Percentiles rank a stretch among this genome's conserved stretches.
Conservation (phyloP, 352 stramenopile species). For the Globisporangium spinosum region DNA sequence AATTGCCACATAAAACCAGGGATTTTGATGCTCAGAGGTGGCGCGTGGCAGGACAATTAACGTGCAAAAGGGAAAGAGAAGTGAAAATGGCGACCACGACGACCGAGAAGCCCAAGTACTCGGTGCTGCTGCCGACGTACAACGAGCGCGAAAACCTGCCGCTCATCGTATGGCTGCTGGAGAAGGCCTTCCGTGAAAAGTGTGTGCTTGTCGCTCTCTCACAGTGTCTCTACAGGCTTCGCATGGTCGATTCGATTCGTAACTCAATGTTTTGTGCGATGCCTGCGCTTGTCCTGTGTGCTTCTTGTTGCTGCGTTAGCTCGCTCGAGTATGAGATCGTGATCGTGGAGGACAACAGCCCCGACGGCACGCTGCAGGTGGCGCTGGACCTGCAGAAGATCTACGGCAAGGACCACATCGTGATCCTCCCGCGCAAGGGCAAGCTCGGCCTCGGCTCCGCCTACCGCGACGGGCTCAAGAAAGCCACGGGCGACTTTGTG, state of each 20-base stretch:
- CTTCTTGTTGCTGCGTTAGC: slow-evolving; percentile 28
- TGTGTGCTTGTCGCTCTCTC: slow-evolving; percentile 31
- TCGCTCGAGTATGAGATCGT: slow-evolving; percentile 94
- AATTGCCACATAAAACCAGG: not conserved
- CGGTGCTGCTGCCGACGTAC: slow-evolving; percentile 97
- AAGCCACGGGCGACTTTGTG: slow-evolving; percentile 90
- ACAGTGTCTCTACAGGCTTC: not conserved
- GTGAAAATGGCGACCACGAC: not conserved
- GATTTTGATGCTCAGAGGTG: not conserved
- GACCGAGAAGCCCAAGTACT: slow-evolving; percentile 73
- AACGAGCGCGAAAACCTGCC: slow-evolving; percentile 98
- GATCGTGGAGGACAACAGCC: slow-evolving; percentile 97
- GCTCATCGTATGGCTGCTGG: slow-evolving; percentile 95
- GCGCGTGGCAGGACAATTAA: not conserved
- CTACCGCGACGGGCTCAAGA: slow-evolving; percentile 95
- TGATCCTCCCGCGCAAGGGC: slow-evolving; percentile 92
- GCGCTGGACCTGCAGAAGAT: slow-evolving; percentile 89
- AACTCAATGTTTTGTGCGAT: not conserved
- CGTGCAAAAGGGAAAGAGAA: not conserved
- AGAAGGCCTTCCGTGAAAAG: slow-evolving; percentile 92
- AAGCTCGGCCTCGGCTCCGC: slow-evolving; percentile 96
- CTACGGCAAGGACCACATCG: slow-evolving; percentile 89
- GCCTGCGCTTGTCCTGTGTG: not conserved
- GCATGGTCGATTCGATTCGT: not conserved
- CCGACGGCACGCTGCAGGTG: slow-evolving; percentile 95